Percentiles rank a stretch among this genome's conserved stretches.
These are phyloP conservation scores for Phytophthora tentaculata DNA, from an alignment of 352 stramenopile genomes.

Conservation along the genomic window DNA sequence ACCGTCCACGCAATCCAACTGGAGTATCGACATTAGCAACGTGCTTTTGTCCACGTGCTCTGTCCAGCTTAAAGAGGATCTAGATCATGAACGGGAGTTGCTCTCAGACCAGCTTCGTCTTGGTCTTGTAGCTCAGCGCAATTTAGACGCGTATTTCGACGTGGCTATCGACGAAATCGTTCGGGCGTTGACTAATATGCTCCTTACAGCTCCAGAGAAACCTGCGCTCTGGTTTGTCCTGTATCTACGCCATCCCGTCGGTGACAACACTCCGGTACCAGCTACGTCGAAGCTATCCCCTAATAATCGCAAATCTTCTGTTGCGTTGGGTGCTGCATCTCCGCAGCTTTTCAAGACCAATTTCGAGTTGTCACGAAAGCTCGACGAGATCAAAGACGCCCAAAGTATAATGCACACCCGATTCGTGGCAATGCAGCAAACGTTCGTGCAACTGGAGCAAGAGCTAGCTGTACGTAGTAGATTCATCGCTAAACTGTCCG, in stretches of 20 bases:
- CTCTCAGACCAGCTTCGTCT: conserved; percentile 24
- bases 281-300: not conserved
- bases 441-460: conserved; percentile 28
- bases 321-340: conserved; percentile 15
- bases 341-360: conserved; percentile 64
- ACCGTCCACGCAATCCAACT: conserved; percentile 45
- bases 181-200: conserved; percentile 48
- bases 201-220: conserved; percentile 45
- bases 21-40: conserved; percentile 49
- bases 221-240: conserved; percentile 55
- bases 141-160: conserved; percentile 59
- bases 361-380: conserved; percentile 62
- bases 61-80: not conserved
- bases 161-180: conserved; percentile 45
- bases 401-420: conserved; percentile 50
- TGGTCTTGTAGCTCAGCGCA: conserved; percentile 33
- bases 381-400: conserved; percentile 52
- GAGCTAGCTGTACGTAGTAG: conserved; percentile 53
- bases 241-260: conserved; percentile 32
- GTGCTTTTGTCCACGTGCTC: conserved; percentile 25
- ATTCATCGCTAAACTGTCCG: conserved; percentile 64
- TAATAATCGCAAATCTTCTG: conserved; percentile 17
- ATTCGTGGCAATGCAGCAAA: conserved; percentile 36
- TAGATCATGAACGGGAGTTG: conserved; percentile 8
- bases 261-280: not conserved